A percentile compares a stretch with the other conserved stretches of the same genome.
Evolutionary conservation across 805 yeast species (phyloP).

Genomic region (Metschnikowia amazonensis): DNA sequence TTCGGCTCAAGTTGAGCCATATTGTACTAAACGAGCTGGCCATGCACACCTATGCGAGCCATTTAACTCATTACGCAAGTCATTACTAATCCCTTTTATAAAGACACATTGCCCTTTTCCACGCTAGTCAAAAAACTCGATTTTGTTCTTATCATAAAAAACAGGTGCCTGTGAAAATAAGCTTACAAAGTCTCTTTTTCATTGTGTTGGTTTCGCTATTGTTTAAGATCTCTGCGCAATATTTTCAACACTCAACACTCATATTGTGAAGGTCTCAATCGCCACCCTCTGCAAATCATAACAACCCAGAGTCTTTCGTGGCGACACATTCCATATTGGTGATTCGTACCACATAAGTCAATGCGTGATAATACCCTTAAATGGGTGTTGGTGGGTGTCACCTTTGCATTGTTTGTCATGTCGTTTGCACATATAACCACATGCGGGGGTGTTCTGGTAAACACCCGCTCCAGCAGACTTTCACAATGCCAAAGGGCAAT

Average conservation of each 20-base stretch:
- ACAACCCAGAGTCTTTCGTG: background rate
- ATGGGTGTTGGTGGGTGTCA: constrained; percentile 1
- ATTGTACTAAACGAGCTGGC: background rate
- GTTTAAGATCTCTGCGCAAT: background rate
- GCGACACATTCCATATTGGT: background rate
- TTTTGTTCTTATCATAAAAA: too few relatives aligned
- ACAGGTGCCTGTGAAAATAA: background rate
- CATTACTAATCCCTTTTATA: background rate
- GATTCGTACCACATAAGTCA: background rate
- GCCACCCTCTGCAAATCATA: background rate
- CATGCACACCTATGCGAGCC: constrained; percentile 3
- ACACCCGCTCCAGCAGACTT: background rate
- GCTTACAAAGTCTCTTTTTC: background rate
- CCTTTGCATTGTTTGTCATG: background rate
- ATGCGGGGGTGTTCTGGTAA: background rate
- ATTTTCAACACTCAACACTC: background rate
- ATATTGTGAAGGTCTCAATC: background rate
- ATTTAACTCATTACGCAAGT: background rate
- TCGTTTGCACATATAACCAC: background rate
- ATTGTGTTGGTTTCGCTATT: background rate
- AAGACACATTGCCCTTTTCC: background rate
- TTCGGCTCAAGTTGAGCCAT: constrained; percentile 5
- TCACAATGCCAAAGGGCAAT: constrained; percentile 1
- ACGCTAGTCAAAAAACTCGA: too few relatives aligned
- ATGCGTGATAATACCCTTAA: background rate